These are phyloP conservation scores for Panaeolus papilionaceus DNA, from an alignment of 768 basidiomycete genomes.

Conservation along the genomic window DNA sequence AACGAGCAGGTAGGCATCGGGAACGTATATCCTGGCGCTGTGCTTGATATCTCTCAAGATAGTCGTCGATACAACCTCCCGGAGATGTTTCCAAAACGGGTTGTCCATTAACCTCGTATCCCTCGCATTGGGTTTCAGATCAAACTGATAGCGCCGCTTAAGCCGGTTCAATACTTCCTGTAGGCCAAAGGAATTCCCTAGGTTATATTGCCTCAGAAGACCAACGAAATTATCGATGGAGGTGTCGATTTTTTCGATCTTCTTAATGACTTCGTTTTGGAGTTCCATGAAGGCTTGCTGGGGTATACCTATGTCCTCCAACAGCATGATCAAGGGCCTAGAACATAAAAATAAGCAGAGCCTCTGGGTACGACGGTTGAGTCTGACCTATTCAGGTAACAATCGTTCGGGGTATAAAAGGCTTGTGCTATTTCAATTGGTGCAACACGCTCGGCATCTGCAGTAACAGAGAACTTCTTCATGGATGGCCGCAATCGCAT, in stretches of 20 bases:
- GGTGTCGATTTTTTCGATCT: conserved; percentile 65
- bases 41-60: conserved; percentile 80
- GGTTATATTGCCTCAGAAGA: conserved; percentile 54
- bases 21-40: conserved; percentile 74
- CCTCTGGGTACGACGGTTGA: not conserved
- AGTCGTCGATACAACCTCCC: conserved; percentile 67
- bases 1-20: conserved; percentile 70
- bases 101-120: conserved; percentile 49
- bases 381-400: conserved; percentile 75
- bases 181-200: conserved; percentile 55
- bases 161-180: conserved; percentile 57
- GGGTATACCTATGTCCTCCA: conserved; percentile 77
- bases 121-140: conserved; percentile 43
- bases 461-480: conserved; percentile 71
- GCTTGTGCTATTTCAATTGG: conserved; percentile 77
- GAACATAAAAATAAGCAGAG: not conserved
- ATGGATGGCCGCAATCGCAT: conserved; percentile 79
- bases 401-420: conserved; percentile 62
- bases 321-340: conserved; percentile 77
- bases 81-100: conserved; percentile 61
- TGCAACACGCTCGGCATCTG: conserved; percentile 45
- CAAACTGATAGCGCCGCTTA: conserved; percentile 47
- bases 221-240: conserved; percentile 53
- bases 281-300: conserved; percentile 63
- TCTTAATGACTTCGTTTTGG: conserved; percentile 63